A percentile compares a stretch with the other conserved stretches of the same genome.
phyloP scores from a whole-genome alignment of 208 protist species.

The Tetramitus jugosus region DNA sequence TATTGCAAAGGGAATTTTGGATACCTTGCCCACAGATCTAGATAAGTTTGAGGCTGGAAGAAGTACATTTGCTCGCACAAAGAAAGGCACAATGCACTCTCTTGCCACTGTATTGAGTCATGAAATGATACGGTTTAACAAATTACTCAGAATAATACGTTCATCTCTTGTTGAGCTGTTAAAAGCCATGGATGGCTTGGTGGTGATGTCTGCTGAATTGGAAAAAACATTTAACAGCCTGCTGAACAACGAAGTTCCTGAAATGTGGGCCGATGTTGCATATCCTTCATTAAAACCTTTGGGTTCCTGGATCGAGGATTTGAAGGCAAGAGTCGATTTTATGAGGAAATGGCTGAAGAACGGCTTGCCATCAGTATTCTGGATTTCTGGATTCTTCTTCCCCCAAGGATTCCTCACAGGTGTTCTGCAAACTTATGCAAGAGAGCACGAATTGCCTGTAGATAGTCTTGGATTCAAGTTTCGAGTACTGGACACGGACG shows the following conservation, averaged over 20 bases:
- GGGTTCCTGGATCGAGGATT: slow-evolving; percentile 87
- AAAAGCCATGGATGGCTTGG: slow-evolving; percentile 88
- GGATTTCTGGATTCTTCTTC: slow-evolving; percentile 94
- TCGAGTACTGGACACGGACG: slow-evolving; percentile 49
- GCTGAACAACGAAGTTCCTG: slow-evolving; percentile 84
- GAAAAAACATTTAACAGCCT: slow-evolving; percentile 90
- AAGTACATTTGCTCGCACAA: slow-evolving; percentile 70
- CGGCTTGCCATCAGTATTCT: slow-evolving; percentile 82
- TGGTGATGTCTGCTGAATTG: slow-evolving; percentile 86
- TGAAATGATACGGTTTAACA: slow-evolving; percentile 92
- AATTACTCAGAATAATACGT: slow-evolving; percentile 74
- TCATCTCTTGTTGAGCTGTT: slow-evolving; percentile 73
- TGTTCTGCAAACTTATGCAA: slow-evolving; percentile 80
- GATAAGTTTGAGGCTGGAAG: slow-evolving; percentile 49
- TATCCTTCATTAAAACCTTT: slow-evolving; percentile 95
- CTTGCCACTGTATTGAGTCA: slow-evolving; percentile 88
- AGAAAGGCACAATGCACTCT: slow-evolving; percentile 81
- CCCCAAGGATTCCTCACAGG: slow-evolving; percentile 97
- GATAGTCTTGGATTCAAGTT: slow-evolving; percentile 88
- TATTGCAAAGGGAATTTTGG: slow-evolving; percentile 32
- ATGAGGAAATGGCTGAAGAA: slow-evolving; percentile 80
- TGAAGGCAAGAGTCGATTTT: slow-evolving; percentile 79
- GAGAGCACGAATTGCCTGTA: slow-evolving; percentile 86
- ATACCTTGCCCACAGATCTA: slow-evolving; percentile 9
- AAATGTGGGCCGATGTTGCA: slow-evolving; percentile 70